These are phyloP conservation scores for Evernia prunastri DNA, from an alignment of 495 filamentous ascomycete species.

Conservation along the genomic window DNA sequence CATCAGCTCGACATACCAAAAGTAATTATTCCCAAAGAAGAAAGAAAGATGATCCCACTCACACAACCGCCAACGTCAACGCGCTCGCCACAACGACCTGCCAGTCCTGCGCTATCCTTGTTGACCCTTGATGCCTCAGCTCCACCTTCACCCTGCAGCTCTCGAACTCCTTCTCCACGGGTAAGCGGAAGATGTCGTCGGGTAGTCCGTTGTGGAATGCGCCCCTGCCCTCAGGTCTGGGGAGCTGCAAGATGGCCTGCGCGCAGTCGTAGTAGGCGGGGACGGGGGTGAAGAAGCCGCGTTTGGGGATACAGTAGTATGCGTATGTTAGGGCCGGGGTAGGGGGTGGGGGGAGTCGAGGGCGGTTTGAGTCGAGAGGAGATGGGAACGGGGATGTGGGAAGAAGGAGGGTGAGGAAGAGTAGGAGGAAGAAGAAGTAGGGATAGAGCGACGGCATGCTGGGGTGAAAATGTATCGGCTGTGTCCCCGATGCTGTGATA, in stretches of 20 bases:
- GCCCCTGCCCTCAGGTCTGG: not conserved
- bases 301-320: not conserved
- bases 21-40: not conserved
- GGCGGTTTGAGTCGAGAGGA: too few species aligned
- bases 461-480: too few species aligned
- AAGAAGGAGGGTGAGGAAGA: too few species aligned
- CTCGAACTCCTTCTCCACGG: not conserved
- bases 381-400: too few species aligned
- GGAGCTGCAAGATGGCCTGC: not conserved
- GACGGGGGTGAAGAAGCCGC: not conserved
- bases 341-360: too few species aligned
- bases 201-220: not conserved
- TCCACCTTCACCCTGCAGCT: not conserved
- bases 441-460: too few species aligned
- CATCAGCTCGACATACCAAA: too few species aligned
- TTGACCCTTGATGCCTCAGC: not conserved
- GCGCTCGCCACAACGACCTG: not conserved
- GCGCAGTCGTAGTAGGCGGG: not conserved
- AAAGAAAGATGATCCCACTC: too few species aligned
- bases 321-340: too few species aligned
- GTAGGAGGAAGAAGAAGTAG: too few species aligned
- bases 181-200: not conserved
- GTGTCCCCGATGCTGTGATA: too few species aligned
- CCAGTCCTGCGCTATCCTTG: not conserved
- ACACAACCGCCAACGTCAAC: not conserved